Evolutionary conservation across 1,139 yeast species (phyloP).

Genomic region (Pneumocystis oryctolagi): DNA sequence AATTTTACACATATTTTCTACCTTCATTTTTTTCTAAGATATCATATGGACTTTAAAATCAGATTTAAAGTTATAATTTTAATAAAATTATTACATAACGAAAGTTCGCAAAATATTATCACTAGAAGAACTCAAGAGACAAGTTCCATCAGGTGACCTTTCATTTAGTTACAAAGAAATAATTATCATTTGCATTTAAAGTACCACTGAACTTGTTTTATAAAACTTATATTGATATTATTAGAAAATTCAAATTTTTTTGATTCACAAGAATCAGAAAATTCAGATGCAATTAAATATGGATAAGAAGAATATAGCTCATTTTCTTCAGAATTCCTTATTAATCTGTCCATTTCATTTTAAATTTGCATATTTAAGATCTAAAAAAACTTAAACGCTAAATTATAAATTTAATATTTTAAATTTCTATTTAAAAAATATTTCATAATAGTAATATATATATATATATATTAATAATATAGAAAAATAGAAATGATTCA

Average conservation of each 20-base stretch:
- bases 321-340: not conserved
- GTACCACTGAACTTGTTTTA: not conserved
- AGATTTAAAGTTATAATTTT: not conserved
- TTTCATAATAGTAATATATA: too few relatives aligned
- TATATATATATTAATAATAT: too few relatives aligned
- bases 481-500: too few relatives aligned
- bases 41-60: not conserved
- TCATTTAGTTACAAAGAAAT: not conserved
- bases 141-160: not conserved
- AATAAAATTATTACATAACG: not conserved
- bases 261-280: not conserved
- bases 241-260: not conserved
- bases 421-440: too few relatives aligned
- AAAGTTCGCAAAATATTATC: not conserved
- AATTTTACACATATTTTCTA: not conserved
- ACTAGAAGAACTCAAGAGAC: not conserved
- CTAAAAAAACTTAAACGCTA: not conserved
- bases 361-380: not conserved
- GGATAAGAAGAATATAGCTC: not conserved
- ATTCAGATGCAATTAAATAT: not conserved
- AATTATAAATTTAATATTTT: too few relatives aligned
- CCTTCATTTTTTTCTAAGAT: not conserved
- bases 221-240: not conserved
- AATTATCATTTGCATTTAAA: not conserved
- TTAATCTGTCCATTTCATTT: not conserved